Evolutionary conservation across 164 flowering plant species (phyloP).

Genomic region (Pachysandra terminalis): DNA sequence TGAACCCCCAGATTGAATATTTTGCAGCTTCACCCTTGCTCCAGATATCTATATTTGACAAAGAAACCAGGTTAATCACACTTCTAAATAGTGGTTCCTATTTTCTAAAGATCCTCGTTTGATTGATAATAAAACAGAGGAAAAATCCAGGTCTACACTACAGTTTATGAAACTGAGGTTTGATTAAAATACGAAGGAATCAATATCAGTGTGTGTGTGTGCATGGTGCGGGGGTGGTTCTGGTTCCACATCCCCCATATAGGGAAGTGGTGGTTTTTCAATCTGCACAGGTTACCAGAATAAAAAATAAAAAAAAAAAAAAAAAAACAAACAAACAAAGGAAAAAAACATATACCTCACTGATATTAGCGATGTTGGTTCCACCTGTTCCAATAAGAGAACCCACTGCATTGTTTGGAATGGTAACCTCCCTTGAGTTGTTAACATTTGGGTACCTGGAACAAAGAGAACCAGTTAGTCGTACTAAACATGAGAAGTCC

Average conservation of each 20-base stretch:
- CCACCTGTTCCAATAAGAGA: conserved; percentile 38
- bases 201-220: too few relatives aligned
- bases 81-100: too few relatives aligned
- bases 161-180: not conserved
- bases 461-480: conserved; percentile 1
- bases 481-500: conserved; percentile 3
- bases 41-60: conserved; percentile 31
- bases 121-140: too few relatives aligned
- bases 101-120: too few relatives aligned
- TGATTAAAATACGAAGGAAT: not conserved
- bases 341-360: conserved; percentile 16
- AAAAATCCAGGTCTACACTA: too few relatives aligned
- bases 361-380: conserved; percentile 28
- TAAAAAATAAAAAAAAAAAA: too few relatives aligned
- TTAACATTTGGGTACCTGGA: conserved; percentile 39
- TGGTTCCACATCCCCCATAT: too few relatives aligned
- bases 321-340: too few relatives aligned
- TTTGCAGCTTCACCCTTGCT: conserved; percentile 36
- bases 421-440: conserved; percentile 30
- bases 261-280: too few relatives aligned
- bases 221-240: too few relatives aligned
- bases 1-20: conserved; percentile 29
- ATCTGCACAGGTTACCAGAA: too few relatives aligned
- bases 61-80: too few relatives aligned
- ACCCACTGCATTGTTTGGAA: conserved; percentile 29